Conservation (phyloP, 2,329 filamentous ascomycete genomes). For the Penicillium sp. region DNA sequence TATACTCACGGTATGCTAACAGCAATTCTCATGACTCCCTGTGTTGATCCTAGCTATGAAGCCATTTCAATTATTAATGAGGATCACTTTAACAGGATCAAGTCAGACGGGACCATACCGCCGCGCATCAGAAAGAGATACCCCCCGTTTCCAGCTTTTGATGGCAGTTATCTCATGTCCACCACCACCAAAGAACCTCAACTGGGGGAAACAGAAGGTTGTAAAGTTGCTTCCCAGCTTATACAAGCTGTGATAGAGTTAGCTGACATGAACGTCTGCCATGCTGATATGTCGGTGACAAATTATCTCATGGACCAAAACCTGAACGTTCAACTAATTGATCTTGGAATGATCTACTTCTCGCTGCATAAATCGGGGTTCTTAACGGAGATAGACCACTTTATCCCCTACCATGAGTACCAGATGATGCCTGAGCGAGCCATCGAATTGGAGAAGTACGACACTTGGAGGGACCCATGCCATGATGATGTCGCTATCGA, state of each 20-base stretch:
- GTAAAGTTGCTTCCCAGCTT: conserved; percentile 31
- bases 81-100: not conserved
- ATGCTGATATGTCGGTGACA: conserved; percentile 29
- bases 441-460: conserved; percentile 9
- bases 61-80: not conserved
- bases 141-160: conserved; percentile 10
- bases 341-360: conserved; percentile 24
- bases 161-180: conserved; percentile 13
- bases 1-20: conserved; percentile 25
- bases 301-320: conserved; percentile 32
- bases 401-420: conserved; percentile 27
- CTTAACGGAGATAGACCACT: not conserved
- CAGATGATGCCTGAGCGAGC: conserved; percentile 27
- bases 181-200: conserved; percentile 13
- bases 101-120: not conserved
- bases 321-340: conserved; percentile 30
- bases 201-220: conserved; percentile 25
- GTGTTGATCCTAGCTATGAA: conserved; percentile 17
- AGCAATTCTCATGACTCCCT: conserved; percentile 31
- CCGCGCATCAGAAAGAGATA: not conserved
- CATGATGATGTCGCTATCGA: not conserved
- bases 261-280: conserved; percentile 28
- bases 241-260: conserved; percentile 28
- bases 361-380: conserved; percentile 16
- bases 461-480: not conserved